Evolutionary conservation across 2,329 filamentous ascomycete species (phyloP).

Genomic region (Penicillium hesseltinei): DNA sequence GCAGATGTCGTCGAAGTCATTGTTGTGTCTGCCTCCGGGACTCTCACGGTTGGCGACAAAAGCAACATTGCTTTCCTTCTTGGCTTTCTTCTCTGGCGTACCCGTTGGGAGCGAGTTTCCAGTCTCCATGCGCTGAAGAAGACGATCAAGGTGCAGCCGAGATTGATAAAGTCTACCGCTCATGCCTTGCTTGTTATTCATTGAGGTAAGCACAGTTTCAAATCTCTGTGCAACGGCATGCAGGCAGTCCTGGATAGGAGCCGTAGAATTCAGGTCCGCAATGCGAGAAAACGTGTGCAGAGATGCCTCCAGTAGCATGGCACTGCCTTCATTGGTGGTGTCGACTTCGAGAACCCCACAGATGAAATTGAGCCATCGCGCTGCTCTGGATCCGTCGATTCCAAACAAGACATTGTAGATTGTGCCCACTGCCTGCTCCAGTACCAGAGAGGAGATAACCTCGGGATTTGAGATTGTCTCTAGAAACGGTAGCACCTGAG

Average conservation of each 20-base stretch:
- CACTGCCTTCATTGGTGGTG: background rate
- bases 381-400: constrained; percentile 37
- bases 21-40: constrained; percentile 38
- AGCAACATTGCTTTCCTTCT: background rate
- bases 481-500: constrained; percentile 43
- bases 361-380: constrained; percentile 35
- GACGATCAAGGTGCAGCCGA: constrained; percentile 14
- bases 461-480: constrained; percentile 42
- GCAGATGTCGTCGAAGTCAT: constrained; percentile 36
- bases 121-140: constrained; percentile 24
- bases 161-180: constrained; percentile 14
- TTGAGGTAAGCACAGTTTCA: constrained; percentile 14
- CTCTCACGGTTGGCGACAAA: constrained; percentile 17
- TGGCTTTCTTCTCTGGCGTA: background rate
- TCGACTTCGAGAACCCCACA: constrained; percentile 19
- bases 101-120: constrained; percentile 13
- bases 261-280: constrained; percentile 40
- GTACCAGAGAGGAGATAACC: constrained; percentile 42
- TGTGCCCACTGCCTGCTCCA: constrained; percentile 44
- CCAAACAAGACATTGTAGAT: constrained; percentile 49
- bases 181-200: constrained; percentile 7
- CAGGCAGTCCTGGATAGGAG: constrained; percentile 30
- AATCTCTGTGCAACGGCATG: constrained; percentile 19
- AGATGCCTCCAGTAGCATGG: constrained; percentile 19
- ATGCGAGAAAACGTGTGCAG: constrained; percentile 30